Conservation (phyloP, 805 yeast genomes). For the Pichia membranifaciens region DNA sequence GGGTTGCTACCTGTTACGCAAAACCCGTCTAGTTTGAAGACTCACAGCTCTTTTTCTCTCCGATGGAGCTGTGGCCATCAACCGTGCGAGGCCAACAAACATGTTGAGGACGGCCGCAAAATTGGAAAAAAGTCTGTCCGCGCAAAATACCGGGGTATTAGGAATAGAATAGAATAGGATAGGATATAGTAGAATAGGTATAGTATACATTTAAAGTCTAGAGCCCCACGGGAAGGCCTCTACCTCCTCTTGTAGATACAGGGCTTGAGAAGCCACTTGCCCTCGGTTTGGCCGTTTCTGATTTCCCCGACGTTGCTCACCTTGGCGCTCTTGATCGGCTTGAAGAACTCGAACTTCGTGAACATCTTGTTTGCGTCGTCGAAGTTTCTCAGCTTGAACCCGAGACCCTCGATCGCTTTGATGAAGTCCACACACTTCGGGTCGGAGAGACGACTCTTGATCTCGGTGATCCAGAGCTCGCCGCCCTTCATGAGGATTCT, state of each 20-base stretch:
- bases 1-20: too few species aligned
- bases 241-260: constrained; percentile 89
- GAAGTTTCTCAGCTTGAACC: constrained; percentile 83
- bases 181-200: too few species aligned
- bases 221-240: too few species aligned
- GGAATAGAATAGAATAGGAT: too few species aligned
- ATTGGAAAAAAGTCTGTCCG: too few species aligned
- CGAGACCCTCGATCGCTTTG: constrained; percentile 65
- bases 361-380: constrained; percentile 91
- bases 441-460: constrained; percentile 84
- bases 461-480: constrained; percentile 96
- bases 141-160: too few species aligned
- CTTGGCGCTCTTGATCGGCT: constrained; percentile 68
- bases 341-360: constrained; percentile 88
- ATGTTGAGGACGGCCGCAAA: too few species aligned
- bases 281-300: constrained; percentile 59
- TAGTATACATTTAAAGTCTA: too few species aligned
- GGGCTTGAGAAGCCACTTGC: constrained; percentile 88
- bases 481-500: constrained; percentile 86
- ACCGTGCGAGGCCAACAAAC: too few species aligned
- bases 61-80: too few species aligned
- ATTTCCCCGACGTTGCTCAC: constrained; percentile 55
- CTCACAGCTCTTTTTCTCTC: too few species aligned
- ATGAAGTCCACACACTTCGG: constrained; percentile 75
- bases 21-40: too few species aligned